A percentile compares a stretch with the other conserved stretches of the same genome.
These are phyloP conservation scores for Fraxinus excelsior DNA, from an alignment of 257 asterid genomes.

Conservation along the genomic window DNA sequence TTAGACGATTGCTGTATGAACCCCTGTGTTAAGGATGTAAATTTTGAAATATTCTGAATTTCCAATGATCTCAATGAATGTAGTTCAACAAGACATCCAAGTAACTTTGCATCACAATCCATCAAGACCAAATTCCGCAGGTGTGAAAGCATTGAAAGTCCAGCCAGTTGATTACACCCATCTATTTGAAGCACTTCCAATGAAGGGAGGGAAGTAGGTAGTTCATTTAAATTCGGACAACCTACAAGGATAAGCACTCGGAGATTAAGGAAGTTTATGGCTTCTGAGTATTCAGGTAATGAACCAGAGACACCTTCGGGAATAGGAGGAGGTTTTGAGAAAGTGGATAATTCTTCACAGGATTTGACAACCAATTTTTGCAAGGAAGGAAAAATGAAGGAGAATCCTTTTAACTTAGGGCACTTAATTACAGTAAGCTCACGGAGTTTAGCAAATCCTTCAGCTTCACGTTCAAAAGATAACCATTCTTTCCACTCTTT, in stretches of 20 bases:
- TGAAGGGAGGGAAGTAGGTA: neutral
- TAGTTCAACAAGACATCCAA: neutral
- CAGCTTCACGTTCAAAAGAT: slow-evolving; percentile 26
- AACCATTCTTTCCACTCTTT: slow-evolving; percentile 65
- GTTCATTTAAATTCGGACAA: neutral
- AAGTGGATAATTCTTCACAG: neutral
- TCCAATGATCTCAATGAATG: neutral
- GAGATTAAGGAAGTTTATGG: neutral
- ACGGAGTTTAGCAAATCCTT: slow-evolving; percentile 43
- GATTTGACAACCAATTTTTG: neutral
- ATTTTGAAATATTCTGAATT: neutral
- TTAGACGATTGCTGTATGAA: no score
- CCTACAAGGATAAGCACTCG: neutral
- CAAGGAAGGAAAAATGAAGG: slow-evolving; percentile 25
- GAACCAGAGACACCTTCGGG: slow-evolving; percentile 37
- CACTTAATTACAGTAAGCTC: slow-evolving; percentile 58
- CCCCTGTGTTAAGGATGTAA: neutral
- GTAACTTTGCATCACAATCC: neutral
- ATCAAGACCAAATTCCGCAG: neutral
- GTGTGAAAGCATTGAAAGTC: neutral
- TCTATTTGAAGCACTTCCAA: neutral
- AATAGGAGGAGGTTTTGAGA: slow-evolving; percentile 43
- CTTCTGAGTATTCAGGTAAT: neutral
- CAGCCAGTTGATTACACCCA: neutral
- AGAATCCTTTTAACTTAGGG: slow-evolving; percentile 41